Evolutionary conservation across 2,329 filamentous ascomycete species (phyloP).

Genomic region (Claviceps sp.): DNA sequence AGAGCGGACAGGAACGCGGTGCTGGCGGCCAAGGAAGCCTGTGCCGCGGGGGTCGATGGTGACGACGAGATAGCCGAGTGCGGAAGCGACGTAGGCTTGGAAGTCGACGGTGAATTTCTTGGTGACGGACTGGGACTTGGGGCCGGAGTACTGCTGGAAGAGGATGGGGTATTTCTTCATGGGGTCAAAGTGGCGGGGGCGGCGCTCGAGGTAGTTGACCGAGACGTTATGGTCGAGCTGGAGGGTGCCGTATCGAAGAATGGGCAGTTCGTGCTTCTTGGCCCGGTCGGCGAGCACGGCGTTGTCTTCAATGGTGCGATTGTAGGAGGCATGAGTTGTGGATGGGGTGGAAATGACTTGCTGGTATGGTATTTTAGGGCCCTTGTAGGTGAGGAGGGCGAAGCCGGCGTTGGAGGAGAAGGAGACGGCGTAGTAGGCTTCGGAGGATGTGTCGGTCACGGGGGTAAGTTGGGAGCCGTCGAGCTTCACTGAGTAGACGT

Average conservation of each 20-base stretch:
- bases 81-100: slow-evolving; percentile 75
- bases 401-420: slow-evolving; percentile 78
- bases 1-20: slow-evolving; percentile 68
- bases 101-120: slow-evolving; percentile 78
- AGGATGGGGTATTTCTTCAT: slow-evolving; percentile 84
- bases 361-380: slow-evolving; percentile 81
- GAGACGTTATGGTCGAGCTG: slow-evolving; percentile 65
- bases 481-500: slow-evolving; percentile 80
- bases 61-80: slow-evolving; percentile 82
- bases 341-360: slow-evolving; percentile 75
- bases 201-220: slow-evolving; percentile 63
- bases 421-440: slow-evolving; percentile 69
- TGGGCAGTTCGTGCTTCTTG: slow-evolving; percentile 66
- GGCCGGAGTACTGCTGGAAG: slow-evolving; percentile 89
- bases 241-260: slow-evolving; percentile 69
- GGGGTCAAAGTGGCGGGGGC: slow-evolving; percentile 75
- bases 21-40: slow-evolving; percentile 73
- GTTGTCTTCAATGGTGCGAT: slow-evolving; percentile 69
- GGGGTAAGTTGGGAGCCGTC: slow-evolving; percentile 61
- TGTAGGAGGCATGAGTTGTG: slow-evolving; percentile 43
- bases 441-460: slow-evolving; percentile 57
- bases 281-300: slow-evolving; percentile 52
- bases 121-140: slow-evolving; percentile 77
- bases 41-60: slow-evolving; percentile 91
- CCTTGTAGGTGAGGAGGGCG: slow-evolving; percentile 69